Percentiles rank a stretch among this genome's conserved stretches.
phyloP scores from a whole-genome alignment of 1,139 yeast species.

The Taphrina betulina region DNA sequence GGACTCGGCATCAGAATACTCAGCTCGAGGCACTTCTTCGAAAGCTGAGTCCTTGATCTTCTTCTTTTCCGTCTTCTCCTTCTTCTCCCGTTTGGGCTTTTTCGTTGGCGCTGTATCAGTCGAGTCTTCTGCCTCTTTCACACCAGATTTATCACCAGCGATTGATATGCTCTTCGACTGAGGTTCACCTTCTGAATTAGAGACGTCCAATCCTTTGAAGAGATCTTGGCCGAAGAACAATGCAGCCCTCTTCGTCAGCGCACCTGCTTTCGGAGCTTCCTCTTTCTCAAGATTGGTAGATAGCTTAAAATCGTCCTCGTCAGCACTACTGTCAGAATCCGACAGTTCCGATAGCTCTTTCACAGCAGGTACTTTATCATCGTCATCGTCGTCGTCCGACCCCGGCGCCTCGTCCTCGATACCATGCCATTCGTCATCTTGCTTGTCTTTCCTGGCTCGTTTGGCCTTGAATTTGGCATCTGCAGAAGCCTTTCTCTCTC shows the following conservation, averaged over 20 bases:
- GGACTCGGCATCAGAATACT: constrained; percentile 44
- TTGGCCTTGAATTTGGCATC: constrained; percentile 80
- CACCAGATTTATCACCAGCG: not conserved
- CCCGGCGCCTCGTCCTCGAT: constrained; percentile 45
- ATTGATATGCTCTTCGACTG: constrained; percentile 12
- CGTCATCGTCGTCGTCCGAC: constrained; percentile 40
- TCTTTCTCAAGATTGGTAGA: constrained; percentile 57
- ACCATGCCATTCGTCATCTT: constrained; percentile 73
- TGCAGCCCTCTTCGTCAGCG: constrained; percentile 69
- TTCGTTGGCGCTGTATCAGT: constrained; percentile 35
- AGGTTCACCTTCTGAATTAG: constrained; percentile 11
- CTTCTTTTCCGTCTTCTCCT: constrained; percentile 32
- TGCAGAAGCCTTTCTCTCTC: constrained; percentile 69
- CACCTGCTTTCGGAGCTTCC: constrained; percentile 48
- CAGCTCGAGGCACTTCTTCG: constrained; percentile 34
- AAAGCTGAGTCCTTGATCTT: constrained; percentile 33
- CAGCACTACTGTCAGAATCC: constrained; percentile 49
- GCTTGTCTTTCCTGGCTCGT: constrained; percentile 73
- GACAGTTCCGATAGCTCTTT: constrained; percentile 33
- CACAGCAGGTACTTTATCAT: constrained; percentile 38
- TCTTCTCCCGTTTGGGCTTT: constrained; percentile 38
- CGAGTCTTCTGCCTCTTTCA: constrained; percentile 51
- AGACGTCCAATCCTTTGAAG: constrained; percentile 53
- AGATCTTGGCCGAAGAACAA: constrained; percentile 76
- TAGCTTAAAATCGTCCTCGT: constrained; percentile 67